Percentiles rank a stretch among this genome's conserved stretches.
phyloP scores from a whole-genome alignment of 805 yeast species.

The Pichia californica region DNA sequence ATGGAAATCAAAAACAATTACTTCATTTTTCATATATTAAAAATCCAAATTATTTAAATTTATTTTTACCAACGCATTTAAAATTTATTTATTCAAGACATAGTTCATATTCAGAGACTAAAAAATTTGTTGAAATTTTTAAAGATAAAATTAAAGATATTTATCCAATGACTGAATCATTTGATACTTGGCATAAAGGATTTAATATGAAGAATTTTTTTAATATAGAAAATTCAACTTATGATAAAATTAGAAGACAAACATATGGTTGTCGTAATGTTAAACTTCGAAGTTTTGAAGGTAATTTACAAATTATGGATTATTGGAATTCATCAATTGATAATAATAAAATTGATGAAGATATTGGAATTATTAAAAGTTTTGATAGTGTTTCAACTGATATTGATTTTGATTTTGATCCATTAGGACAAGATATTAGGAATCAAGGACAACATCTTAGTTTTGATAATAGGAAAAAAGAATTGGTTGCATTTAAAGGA shows the following conservation, averaged over 20 bases:
- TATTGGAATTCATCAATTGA: background rate
- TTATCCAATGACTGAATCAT: constrained; percentile 15
- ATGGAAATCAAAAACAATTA: background rate
- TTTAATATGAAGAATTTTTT: constrained; percentile 14
- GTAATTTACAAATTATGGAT: background rate
- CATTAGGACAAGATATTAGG: background rate
- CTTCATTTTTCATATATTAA: background rate
- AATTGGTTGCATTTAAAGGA: background rate
- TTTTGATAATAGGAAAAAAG: background rate
- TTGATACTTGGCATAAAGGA: constrained; percentile 11
- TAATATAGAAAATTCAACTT: constrained; percentile 2
- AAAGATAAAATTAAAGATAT: constrained; percentile 9
- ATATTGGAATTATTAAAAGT: background rate
- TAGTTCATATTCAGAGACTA: constrained; percentile 15
- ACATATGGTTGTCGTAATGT: background rate
- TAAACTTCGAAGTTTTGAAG: background rate
- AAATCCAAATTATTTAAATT: background rate
- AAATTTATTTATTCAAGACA: constrained; percentile 17
- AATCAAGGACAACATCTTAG: background rate
- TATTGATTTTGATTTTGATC: background rate
- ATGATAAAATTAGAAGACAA: background rate
- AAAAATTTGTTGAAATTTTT: constrained; percentile 11
- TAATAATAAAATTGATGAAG: background rate
- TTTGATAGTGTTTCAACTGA: background rate
- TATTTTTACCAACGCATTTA: constrained; percentile 9